A percentile compares a stretch with the other conserved stretches of the same genome.
Conservation (phyloP, 2,329 filamentous ascomycete genomes). For the Pyrenochaeta sp. region DNA sequence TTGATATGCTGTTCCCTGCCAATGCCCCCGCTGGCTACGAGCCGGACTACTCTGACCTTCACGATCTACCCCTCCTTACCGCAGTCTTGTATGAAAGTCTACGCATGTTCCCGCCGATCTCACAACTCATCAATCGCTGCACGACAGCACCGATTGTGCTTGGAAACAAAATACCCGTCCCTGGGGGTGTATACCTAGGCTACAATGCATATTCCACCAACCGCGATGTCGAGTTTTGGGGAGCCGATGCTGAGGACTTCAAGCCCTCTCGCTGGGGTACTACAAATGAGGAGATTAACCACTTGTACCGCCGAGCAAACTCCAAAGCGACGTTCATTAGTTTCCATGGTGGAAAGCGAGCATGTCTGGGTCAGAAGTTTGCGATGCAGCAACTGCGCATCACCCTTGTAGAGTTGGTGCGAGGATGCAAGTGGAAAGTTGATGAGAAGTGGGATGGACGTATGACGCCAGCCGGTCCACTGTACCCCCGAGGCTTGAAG, state of each 20-base stretch:
- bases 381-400: constrained; percentile 51
- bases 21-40: constrained; percentile 23
- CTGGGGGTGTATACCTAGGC: constrained; percentile 33
- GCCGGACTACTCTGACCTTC: constrained; percentile 32
- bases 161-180: constrained; percentile 28
- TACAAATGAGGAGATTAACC: constrained; percentile 46
- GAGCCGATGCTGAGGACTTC: constrained; percentile 45
- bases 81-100: constrained; percentile 58
- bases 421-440: constrained; percentile 30
- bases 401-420: constrained; percentile 42
- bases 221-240: constrained; percentile 37
- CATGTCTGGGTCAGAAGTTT: constrained; percentile 54
- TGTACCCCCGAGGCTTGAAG: constrained; percentile 29
- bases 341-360: constrained; percentile 53
- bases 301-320: constrained; percentile 46
- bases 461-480: constrained; percentile 36
- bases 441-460: constrained; percentile 37
- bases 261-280: constrained; percentile 52
- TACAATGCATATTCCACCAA: constrained; percentile 42
- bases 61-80: constrained; percentile 54
- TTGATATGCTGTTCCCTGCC: constrained; percentile 20
- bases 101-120: constrained; percentile 60
- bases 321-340: constrained; percentile 53
- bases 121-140: constrained; percentile 58
- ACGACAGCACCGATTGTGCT: constrained; percentile 41